Percentiles rank a stretch among this genome's conserved stretches.
Conservation (phyloP, 2,329 filamentous ascomycete genomes). For the Fonsecaea nubica region DNA sequence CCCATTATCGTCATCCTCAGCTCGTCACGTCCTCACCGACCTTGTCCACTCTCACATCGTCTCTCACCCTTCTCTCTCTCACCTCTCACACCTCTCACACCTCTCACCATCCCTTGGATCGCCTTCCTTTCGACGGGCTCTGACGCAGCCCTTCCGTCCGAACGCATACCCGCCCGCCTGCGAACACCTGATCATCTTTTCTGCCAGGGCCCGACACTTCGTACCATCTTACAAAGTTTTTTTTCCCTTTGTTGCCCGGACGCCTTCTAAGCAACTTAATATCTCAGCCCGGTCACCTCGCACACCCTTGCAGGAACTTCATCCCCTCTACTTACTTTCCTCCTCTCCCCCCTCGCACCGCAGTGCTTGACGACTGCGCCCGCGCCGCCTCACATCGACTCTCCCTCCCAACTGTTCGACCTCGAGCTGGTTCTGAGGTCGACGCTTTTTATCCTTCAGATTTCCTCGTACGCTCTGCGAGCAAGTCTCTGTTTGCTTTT, state of each 20-base stretch:
- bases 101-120: conserved; percentile 19
- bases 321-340: conserved; percentile 27
- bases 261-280: conserved; percentile 34
- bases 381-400: not conserved
- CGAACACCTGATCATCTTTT: conserved; percentile 35
- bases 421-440: conserved; percentile 26
- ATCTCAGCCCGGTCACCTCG: conserved; percentile 28
- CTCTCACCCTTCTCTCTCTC: conserved; percentile 31
- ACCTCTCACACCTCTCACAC: conserved; percentile 8
- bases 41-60: conserved; percentile 41
- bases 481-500: conserved; percentile 23
- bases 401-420: conserved; percentile 14
- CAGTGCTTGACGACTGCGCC: conserved; percentile 34
- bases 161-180: conserved; percentile 20
- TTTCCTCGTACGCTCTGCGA: conserved; percentile 32
- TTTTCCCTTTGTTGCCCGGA: conserved; percentile 15
- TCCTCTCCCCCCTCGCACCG: conserved; percentile 18
- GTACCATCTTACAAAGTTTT: conserved; percentile 28
- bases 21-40: conserved; percentile 42
- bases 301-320: conserved; percentile 35
- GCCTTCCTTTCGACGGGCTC: conserved; percentile 23
- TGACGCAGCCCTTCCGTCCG: conserved; percentile 21
- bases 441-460: conserved; percentile 30
- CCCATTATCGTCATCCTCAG: conserved; percentile 39
- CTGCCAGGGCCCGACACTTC: conserved; percentile 23